Conservation (phyloP, 768 basidiomycete genomes). For the Serendipita sp. region DNA sequence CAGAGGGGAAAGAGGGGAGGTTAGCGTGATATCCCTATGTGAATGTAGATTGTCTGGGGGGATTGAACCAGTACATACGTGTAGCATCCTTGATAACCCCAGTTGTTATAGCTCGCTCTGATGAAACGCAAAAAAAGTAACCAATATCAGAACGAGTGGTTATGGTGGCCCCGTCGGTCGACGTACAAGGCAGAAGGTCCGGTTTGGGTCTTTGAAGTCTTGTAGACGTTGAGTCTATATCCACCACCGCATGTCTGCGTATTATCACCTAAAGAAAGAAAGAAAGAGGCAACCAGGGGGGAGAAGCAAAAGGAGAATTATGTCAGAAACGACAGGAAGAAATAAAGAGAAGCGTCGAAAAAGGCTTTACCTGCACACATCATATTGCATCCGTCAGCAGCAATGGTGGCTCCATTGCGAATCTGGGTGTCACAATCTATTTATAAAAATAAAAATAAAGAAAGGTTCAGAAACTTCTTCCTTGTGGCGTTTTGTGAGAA, state of each 20-base stretch:
- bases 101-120: constrained; percentile 9
- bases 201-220: not conserved
- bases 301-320: too few species aligned
- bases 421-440: constrained; percentile 50
- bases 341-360: too few species aligned
- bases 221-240: constrained; percentile 10
- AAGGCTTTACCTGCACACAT: constrained; percentile 40
- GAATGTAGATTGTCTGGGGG: too few species aligned
- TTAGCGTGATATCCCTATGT: not conserved
- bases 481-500: not conserved
- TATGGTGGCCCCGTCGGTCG: too few species aligned
- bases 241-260: constrained; percentile 16
- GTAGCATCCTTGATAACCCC: constrained; percentile 15
- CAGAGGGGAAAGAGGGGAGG: not conserved
- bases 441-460: not conserved
- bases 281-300: constrained; percentile 18
- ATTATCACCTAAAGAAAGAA: not conserved
- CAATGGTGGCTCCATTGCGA: constrained; percentile 28
- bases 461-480: not conserved
- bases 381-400: constrained; percentile 37
- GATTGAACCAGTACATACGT: constrained; percentile 4
- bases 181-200: not conserved
- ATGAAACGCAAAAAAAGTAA: too few species aligned
- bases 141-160: not conserved
- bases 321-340: too few species aligned